Evolutionary conservation across 2,329 filamentous ascomycete genomes (phyloP).

Genomic region (Epichloe uncinata): DNA sequence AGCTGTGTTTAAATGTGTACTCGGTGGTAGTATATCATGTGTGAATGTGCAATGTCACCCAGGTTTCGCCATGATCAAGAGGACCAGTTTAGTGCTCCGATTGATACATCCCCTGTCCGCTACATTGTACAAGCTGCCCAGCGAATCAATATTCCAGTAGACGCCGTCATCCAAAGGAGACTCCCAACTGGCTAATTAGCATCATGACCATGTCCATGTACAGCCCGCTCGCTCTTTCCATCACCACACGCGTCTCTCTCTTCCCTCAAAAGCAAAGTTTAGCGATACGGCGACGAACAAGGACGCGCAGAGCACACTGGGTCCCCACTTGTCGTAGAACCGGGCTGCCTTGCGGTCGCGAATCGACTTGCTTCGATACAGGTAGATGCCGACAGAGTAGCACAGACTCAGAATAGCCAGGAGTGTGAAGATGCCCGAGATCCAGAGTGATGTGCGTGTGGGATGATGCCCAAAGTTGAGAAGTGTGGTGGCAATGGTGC

Average conservation of each 20-base stretch:
- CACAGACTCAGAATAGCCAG: conserved; percentile 65
- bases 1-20: too few relatives aligned
- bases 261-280: conserved; percentile 72
- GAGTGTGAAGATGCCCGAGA: conserved; percentile 67
- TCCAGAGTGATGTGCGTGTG: conserved; percentile 46
- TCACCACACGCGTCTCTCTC: conserved; percentile 42
- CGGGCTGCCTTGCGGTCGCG: conserved; percentile 69
- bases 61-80: too few relatives aligned
- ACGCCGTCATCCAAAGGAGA: too few relatives aligned
- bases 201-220: too few relatives aligned
- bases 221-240: too few relatives aligned
- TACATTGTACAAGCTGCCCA: background rate
- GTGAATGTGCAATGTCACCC: too few relatives aligned
- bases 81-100: too few relatives aligned
- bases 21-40: too few relatives aligned
- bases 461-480: conserved; percentile 63
- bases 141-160: background rate
- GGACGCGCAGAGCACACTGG: conserved; percentile 59
- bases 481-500: conserved; percentile 70
- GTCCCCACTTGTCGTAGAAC: conserved; percentile 85
- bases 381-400: conserved; percentile 73
- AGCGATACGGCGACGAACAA: conserved; percentile 61
- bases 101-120: background rate
- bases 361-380: conserved; percentile 81
- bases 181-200: too few relatives aligned